Evolutionary conservation across 108 stramenopile species (phyloP).

Genomic region (Nitzschia inconspicua): DNA sequence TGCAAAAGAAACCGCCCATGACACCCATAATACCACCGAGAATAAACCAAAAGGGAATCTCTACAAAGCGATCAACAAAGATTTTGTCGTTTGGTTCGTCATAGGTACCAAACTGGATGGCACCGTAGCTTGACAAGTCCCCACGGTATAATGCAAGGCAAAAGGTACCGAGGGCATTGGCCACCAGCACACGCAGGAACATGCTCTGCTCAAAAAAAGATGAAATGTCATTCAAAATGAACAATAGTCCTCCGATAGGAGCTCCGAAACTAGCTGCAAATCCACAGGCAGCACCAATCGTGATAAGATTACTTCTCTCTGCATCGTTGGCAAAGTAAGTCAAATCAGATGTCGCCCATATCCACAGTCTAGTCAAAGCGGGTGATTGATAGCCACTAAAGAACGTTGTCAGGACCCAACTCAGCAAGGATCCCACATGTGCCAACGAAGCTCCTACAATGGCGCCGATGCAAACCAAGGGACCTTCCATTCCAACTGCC

Average conservation of each 20-base stretch:
- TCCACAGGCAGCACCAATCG: conserved; percentile 75
- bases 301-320: conserved; percentile 68
- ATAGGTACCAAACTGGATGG: conserved; percentile 36
- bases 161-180: conserved; percentile 53
- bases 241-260: conserved; percentile 78
- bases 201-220: conserved; percentile 56
- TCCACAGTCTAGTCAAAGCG: conserved; percentile 4
- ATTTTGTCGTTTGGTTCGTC: neutral
- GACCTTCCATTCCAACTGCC: conserved; percentile 83
- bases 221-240: conserved; percentile 38
- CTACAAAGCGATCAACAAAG: neutral
- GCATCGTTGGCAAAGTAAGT: conserved; percentile 59
- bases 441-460: conserved; percentile 46
- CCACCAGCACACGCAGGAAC: conserved; percentile 55
- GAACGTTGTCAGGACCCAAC: neutral
- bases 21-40: neutral
- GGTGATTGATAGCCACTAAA: neutral
- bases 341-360: conserved; percentile 31
- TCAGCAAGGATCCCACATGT: neutral
- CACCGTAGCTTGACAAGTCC: conserved; percentile 42
- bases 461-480: conserved; percentile 79
- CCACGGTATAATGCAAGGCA: conserved; percentile 47
- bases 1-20: conserved; percentile 4
- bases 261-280: conserved; percentile 87
- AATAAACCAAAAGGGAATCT: neutral